Conservation (phyloP, 2,329 filamentous ascomycete species). For the Verticillium zaregamsianum region DNA sequence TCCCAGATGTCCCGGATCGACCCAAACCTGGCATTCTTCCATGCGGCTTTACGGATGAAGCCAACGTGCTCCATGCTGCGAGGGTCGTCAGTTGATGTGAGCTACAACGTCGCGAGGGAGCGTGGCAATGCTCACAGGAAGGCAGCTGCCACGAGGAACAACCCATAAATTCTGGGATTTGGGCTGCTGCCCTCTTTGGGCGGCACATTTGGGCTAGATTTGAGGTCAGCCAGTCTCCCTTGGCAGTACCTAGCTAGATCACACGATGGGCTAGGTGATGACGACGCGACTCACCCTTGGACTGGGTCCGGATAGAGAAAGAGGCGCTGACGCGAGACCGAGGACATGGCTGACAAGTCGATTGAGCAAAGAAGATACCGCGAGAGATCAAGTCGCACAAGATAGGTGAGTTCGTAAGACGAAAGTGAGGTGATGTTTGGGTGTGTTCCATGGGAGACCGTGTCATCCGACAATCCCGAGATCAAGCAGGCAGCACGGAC, state of each 20-base stretch:
- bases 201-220: not conserved
- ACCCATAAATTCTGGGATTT: conserved; percentile 26
- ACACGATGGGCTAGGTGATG: not conserved
- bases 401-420: not conserved
- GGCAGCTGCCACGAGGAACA: conserved; percentile 46
- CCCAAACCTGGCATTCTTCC: conserved; percentile 60
- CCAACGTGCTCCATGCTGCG: conserved; percentile 51
- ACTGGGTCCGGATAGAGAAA: conserved; percentile 1
- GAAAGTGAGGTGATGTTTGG: not conserved
- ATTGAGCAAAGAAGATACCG: not conserved
- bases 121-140: conserved; percentile 37
- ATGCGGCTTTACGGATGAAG: conserved; percentile 51
- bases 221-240: not conserved
- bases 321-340: not conserved
- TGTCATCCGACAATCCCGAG: not conserved
- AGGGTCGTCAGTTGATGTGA: not conserved
- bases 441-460: not conserved
- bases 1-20: conserved; percentile 48
- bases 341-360: not conserved
- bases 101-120: not conserved
- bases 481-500: not conserved
- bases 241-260: not conserved
- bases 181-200: conserved; percentile 24
- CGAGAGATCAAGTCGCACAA: too few relatives aligned
- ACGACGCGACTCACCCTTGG: not conserved